Conservation (phyloP, 768 basidiomycete species). For the Mycena floridula region DNA sequence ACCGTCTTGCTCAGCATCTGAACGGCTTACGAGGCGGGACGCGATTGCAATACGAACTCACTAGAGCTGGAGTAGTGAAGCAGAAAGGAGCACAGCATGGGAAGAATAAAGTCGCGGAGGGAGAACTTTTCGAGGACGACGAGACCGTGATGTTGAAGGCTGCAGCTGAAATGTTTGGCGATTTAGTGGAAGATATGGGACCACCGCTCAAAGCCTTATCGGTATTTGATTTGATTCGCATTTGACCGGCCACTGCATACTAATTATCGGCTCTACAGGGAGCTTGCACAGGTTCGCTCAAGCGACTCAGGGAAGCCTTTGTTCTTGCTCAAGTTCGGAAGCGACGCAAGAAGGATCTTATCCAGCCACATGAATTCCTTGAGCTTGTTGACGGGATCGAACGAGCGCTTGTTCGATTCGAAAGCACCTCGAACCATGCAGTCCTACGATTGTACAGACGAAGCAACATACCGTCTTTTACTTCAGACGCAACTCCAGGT, state of each 20-base stretch:
- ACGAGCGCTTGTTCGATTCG: slow-evolving; percentile 64
- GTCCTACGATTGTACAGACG: slow-evolving; percentile 68
- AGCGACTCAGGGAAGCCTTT: slow-evolving; percentile 62
- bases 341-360: slow-evolving; percentile 22
- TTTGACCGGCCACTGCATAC: neutral
- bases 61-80: slow-evolving; percentile 42
- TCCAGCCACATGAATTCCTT: slow-evolving; percentile 55
- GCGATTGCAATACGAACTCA: slow-evolving; percentile 76
- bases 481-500: slow-evolving; percentile 17
- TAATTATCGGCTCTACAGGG: slow-evolving; percentile 30
- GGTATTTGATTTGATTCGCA: slow-evolving; percentile 38
- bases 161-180: slow-evolving; percentile 71
- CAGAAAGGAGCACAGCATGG: slow-evolving; percentile 15
- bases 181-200: slow-evolving; percentile 73
- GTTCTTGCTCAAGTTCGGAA: slow-evolving; percentile 32
- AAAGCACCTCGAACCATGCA: slow-evolving; percentile 80
- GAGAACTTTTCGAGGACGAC: slow-evolving; percentile 19
- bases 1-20: slow-evolving; percentile 88
- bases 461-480: slow-evolving; percentile 24
- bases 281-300: slow-evolving; percentile 54
- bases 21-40: slow-evolving; percentile 85
- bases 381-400: slow-evolving; percentile 63
- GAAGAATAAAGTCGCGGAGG: slow-evolving; percentile 4
- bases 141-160: slow-evolving; percentile 44
- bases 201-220: slow-evolving; percentile 71